These are phyloP conservation scores for Puccinia coronata DNA, from an alignment of 1,284 basidiomycete species.

Conservation along the genomic window DNA sequence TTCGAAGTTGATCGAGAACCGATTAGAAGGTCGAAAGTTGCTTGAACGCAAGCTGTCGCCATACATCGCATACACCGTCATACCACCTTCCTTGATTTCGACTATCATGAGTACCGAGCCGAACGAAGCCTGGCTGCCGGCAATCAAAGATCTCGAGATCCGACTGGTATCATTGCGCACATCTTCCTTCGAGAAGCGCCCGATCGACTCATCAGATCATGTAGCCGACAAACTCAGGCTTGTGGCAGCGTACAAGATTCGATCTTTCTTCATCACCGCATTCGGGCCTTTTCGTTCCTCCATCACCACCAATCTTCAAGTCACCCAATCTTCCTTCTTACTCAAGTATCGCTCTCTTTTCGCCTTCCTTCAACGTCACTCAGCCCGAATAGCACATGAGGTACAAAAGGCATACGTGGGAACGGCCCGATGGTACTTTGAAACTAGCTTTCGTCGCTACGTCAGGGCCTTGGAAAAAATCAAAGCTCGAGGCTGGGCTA, in stretches of 20 bases:
- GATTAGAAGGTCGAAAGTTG: constrained; percentile 79
- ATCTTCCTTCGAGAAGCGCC: constrained; percentile 23
- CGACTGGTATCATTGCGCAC: constrained; percentile 39
- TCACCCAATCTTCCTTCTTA: constrained; percentile 83
- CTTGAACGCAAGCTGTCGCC: constrained; percentile 54
- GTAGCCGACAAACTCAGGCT: constrained; percentile 25
- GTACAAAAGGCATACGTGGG: constrained; percentile 83
- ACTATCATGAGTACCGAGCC: constrained; percentile 19
- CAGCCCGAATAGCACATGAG: constrained; percentile 78
- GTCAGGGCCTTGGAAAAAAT: constrained; percentile 75
- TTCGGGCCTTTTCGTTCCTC: constrained; percentile 78
- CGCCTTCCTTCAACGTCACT: constrained; percentile 80
- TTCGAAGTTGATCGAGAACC: constrained; percentile 82
- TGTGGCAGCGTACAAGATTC: constrained; percentile 67
- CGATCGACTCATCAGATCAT: neutral
- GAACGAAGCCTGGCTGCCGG: constrained; percentile 9
- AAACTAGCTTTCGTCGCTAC: constrained; percentile 92
- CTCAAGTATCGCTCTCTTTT: constrained; percentile 82
- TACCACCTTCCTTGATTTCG: constrained; percentile 24
- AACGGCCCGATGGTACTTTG: constrained; percentile 85
- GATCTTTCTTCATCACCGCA: constrained; percentile 79
- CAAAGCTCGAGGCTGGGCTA: constrained; percentile 64
- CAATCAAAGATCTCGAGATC: constrained; percentile 16
- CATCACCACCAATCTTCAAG: constrained; percentile 88
- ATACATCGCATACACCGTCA: neutral